Evolutionary conservation across 148 eudicot species (phyloP), one percentile per base, ranked within the genome.

Genomic region (Amaranthus palmeri): DNA sequence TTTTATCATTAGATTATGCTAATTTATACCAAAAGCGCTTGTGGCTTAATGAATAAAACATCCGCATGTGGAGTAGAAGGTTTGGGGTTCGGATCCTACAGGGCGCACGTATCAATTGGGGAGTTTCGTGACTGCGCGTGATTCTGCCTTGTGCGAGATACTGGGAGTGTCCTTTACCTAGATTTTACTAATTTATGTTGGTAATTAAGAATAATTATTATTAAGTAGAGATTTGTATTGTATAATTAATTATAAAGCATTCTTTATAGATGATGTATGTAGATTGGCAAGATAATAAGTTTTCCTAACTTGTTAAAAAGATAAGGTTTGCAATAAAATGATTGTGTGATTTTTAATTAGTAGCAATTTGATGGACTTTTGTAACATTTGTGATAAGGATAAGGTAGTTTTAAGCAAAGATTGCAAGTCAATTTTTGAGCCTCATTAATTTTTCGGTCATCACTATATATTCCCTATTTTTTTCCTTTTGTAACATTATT

Each of bases 141-240:
- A 25, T 25, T 2, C 36, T 25, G 36, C 36, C 36, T 25, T 25
- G 2, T 25, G 2, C 36, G 36, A 2, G 36, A 25, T 25, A 25
- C 36, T 25, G 36, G 36, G 36, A 25, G 36, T 25, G 43, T 41
- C 9, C 50, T n/a, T 2, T 2, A 63, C 67, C 36, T 44, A 44
- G 47, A 65, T 65, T 65, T 48, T 49, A 54, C 69, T 65, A 65
- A 65, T 65, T 65, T 7, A 45, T 45, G 36, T 25, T 25, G 36
- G 36, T 25, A 25, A 25, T 25, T 25, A 25, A 25, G 36, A 25
- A 25, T 25, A 25, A 25, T 25, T 25, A 25, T 8, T 18, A 0
- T 13, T 55, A 55, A 3, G 17, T 14, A 17, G 18, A 3, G 5
- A 7, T 18, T 65, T 47, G 42, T 4, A 14, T 43, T 17, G 11